Evolutionary conservation across 768 basidiomycete species (phyloP).

Genomic region (Clavulina sp.): DNA sequence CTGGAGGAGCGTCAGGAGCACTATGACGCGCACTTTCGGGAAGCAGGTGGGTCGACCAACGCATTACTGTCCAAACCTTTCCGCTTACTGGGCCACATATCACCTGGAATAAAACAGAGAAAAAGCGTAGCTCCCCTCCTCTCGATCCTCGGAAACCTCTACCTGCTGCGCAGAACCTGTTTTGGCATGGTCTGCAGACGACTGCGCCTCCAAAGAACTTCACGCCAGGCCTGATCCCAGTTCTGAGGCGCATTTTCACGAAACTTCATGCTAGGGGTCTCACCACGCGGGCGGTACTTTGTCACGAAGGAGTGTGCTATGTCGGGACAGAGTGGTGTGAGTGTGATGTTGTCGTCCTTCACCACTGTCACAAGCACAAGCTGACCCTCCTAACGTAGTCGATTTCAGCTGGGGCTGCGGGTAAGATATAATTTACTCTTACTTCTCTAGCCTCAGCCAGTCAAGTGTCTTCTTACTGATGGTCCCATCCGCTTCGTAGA

Average conservation of each 20-base stretch:
- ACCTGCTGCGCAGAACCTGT: constrained; percentile 25
- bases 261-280: constrained; percentile 32
- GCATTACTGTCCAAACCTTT: too few species aligned
- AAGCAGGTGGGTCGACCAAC: constrained; percentile 5
- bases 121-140: too few species aligned
- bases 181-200: constrained; percentile 42
- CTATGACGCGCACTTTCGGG: constrained; percentile 33
- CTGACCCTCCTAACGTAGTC: constrained; percentile 1
- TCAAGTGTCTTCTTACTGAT: not conserved
- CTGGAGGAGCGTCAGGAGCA: constrained; percentile 30
- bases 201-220: constrained; percentile 35
- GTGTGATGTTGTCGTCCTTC: not conserved
- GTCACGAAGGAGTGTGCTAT: constrained; percentile 44
- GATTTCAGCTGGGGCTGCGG: constrained; percentile 62
- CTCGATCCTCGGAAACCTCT: not conserved
- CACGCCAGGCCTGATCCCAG: constrained; percentile 54
- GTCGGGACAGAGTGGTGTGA: constrained; percentile 35
- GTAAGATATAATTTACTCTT: constrained; percentile 22
- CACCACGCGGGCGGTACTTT: constrained; percentile 42
- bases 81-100: too few species aligned
- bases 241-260: constrained; percentile 39
- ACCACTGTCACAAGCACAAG: not conserved
- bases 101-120: too few species aligned
- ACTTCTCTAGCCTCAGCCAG: not conserved
- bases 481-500: constrained; percentile 21